Base-by-base conservation (phyloP, 148 eudicot genomes). In the Vaccinium darrowii region DNA sequence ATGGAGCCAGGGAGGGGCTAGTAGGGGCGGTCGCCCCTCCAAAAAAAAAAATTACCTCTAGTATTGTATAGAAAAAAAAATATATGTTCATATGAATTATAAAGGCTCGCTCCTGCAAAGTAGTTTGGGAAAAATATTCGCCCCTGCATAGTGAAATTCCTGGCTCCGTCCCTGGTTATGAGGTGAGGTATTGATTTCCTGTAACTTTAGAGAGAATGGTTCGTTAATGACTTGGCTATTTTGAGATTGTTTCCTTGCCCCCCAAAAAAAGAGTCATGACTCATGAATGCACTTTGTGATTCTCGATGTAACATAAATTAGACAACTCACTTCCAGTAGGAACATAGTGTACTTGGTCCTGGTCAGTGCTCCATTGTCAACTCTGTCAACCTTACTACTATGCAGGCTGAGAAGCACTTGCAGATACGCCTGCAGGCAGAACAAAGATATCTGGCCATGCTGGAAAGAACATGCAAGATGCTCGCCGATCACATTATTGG, bases 351-450 rank as follows among this genome's bases (percentile, higher is more conserved):
- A 5, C n/a, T 33, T 74, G 19, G 30, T 73, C 72, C 10, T 3
- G 4, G 5, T 57, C 53, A n/a, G 21, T 58, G 15, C 13, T 83
- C 50, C 51, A 36, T n/a, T 15, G 36, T 43, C 49, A 30, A 36
- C 18, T 60, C 0, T 81, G 2, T 78, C 65, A 14, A 77, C 27
- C 30, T 51, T 15, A 16, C 52, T n/a, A 7, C 56, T 82, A 16
- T 80, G 84, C 89, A 93, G 98, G 98, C 93, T 65, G 98, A 94
- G 85, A 94, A 93, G 86, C 98, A 94, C 83, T 86, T 94, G 87
- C 93, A 91, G 83, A 92, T 92, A 39, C 94, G 94, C n/a, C 92
- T 91, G 84, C 92, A 93, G 25, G 98, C 95, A 63, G 94, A 94
- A 58, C 85, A 87, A 51, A 88, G 92, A 86, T 93, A 93, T 58